Evolutionary conservation across 2,329 filamentous ascomycete species (phyloP).

Genomic region (Lasiodiplodia citricola): DNA sequence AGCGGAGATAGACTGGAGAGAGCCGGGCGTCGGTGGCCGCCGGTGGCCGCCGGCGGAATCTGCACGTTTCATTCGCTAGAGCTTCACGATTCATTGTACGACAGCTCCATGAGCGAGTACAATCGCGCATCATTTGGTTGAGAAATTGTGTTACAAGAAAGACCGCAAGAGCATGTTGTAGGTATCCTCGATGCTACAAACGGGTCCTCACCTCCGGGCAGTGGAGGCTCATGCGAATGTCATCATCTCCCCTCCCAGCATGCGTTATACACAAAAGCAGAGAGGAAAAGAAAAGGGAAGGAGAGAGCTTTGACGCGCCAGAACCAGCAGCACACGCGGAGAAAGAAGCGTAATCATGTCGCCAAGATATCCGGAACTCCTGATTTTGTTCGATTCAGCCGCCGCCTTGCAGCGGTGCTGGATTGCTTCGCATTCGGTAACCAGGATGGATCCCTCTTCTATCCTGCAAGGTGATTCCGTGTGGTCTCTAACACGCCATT

Average conservation of each 20-base stretch:
- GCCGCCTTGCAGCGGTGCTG: conserved; percentile 37
- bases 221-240: conserved; percentile 39
- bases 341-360: conserved; percentile 45
- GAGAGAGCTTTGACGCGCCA: conserved; percentile 35
- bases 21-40: conserved; percentile 19
- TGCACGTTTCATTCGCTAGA: background rate
- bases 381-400: conserved; percentile 34
- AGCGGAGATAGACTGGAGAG: conserved; percentile 18
- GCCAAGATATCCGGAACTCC: conserved; percentile 53
- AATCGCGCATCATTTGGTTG: background rate
- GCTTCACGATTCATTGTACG: background rate
- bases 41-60: conserved; percentile 12
- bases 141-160: conserved; percentile 31
- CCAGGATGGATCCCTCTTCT: conserved; percentile 49
- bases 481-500: conserved; percentile 27
- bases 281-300: conserved; percentile 20
- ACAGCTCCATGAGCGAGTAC: background rate
- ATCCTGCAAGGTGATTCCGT: conserved; percentile 49
- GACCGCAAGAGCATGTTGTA: conserved; percentile 50
- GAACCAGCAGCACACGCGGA: conserved; percentile 45
- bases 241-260: conserved; percentile 49
- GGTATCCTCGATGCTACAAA: conserved; percentile 54
- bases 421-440: conserved; percentile 43
- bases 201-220: conserved; percentile 47
- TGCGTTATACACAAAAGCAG: conserved; percentile 43